Percentiles rank a stretch among this genome's conserved stretches.
These are phyloP conservation scores for Stygiomarasmius scandens DNA, from an alignment of 1,284 basidiomycete species.

Conservation along the genomic window DNA sequence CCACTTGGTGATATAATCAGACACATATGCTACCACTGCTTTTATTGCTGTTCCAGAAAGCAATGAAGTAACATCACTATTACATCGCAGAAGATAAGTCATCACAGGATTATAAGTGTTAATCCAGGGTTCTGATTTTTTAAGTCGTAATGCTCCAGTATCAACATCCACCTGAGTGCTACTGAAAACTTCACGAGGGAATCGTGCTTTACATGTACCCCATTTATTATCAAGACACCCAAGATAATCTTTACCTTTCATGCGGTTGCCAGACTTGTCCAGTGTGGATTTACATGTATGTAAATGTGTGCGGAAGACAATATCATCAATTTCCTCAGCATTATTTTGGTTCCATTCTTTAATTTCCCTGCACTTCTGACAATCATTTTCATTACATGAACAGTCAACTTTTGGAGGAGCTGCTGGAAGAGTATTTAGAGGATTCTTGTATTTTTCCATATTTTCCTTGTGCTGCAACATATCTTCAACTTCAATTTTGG, in stretches of 20 bases:
- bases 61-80: conserved; percentile 37
- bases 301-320: conserved; percentile 17
- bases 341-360: background rate
- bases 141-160: conserved; percentile 31
- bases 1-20: conserved; percentile 42
- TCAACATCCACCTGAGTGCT: conserved; percentile 23
- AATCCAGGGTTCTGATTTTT: conserved; percentile 34
- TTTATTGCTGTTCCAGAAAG: conserved; percentile 38
- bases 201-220: conserved; percentile 27
- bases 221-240: conserved; percentile 19
- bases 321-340: conserved; percentile 16
- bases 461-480: background rate
- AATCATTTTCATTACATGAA: too few relatives aligned
- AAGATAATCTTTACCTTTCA: conserved; percentile 3
- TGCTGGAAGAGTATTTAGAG: conserved; percentile 10
- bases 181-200: conserved; percentile 23
- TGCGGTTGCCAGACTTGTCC: background rate
- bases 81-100: conserved; percentile 35
- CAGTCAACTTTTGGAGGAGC: conserved; percentile 11
- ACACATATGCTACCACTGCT: conserved; percentile 37
- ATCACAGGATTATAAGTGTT: conserved; percentile 33
- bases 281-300: conserved; percentile 14
- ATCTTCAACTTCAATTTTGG: background rate
- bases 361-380: too few relatives aligned
- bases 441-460: background rate